Base-by-base conservation (phyloP, 1,139 yeast genomes). In the Yamadazyma sp. region DNA sequence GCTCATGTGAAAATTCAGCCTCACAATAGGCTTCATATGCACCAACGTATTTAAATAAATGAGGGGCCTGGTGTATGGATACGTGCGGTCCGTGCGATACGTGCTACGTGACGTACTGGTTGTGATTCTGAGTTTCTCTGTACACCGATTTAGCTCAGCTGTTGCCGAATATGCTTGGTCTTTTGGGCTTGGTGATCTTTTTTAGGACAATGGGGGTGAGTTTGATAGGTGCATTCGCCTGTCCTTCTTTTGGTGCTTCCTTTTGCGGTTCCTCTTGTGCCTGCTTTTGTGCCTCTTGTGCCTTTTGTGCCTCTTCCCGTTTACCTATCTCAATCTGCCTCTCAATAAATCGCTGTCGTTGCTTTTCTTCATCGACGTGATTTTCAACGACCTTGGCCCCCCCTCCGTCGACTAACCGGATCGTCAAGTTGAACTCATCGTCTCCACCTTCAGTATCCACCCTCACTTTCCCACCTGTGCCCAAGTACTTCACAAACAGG, bases 401-500 rank as follows among this genome's bases (percentile, higher is more conserved):
- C 20, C 64, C 59, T 37, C 74, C 29, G 39, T 64, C 73, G 9
- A 64, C 51, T 13, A 57, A 55, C 12, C 53, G 48, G 10, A 70
- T 69, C 30, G 57, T 61, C 41, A 70, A 54, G 43, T 61, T 65
- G 43, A 69, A 61, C 46, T 67, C 77, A 12, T 62, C 67, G 12
- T 62, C 68, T 6, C 15, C 12, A n/a, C 24, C 26, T 21, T 52
- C 55, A 22, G 59, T 53, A 15, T 70, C 76, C 1, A 85, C 82
- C 27, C 68, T 61, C 8, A 85, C 77, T n/a, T 73, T 60, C 1
- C 89, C 87, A 20, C 68, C 63, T 17, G 71, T 67, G 1, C 82
- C 85, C 47, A 92, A 61, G 49, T 78, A 65, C 45, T 78, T 74
- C n/a, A 88, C 73, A 56, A 90, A 86, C 37, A 78, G 76, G 0